Evolutionary conservation across 106 monocot genomes (phyloP).

Genomic region (Allium sativum): DNA sequence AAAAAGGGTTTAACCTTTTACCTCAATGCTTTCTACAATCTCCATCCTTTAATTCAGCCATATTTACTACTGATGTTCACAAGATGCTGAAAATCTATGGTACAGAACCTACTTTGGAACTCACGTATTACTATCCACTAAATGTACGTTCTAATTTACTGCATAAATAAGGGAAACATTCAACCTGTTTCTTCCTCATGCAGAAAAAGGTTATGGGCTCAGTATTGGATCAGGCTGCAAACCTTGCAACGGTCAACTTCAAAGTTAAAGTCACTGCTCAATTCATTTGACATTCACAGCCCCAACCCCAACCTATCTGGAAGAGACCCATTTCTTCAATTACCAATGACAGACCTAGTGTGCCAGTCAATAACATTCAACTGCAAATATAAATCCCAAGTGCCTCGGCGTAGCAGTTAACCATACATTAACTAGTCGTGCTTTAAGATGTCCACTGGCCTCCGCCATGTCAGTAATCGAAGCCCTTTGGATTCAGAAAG

Average conservation of each 20-base stretch:
- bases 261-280: conserved; percentile 72
- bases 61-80: too few species aligned
- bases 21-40: too few species aligned
- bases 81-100: too few species aligned
- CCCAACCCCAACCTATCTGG: conserved; percentile 29
- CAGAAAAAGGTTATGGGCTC: too few species aligned
- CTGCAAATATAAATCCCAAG: conserved; percentile 48
- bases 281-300: conserved; percentile 49
- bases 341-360: conserved; percentile 83
- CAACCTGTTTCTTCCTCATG: too few species aligned
- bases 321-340: conserved; percentile 32
- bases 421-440: conserved; percentile 66
- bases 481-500: conserved; percentile 83
- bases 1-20: too few species aligned
- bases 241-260: conserved; percentile 52
- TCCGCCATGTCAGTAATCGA: conserved; percentile 66
- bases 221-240: conserved; percentile 28
- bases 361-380: conserved; percentile 85
- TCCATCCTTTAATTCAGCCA: too few species aligned
- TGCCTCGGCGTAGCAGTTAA: conserved; percentile 46
- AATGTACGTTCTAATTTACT: too few species aligned
- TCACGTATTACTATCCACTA: too few species aligned
- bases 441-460: conserved; percentile 54
- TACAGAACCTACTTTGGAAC: too few species aligned
- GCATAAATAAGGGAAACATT: too few species aligned